Percentiles rank a stretch among this genome's conserved stretches.
Conservation (phyloP, 192 early-diverging fungal genomes). For the Endogone sp. region DNA sequence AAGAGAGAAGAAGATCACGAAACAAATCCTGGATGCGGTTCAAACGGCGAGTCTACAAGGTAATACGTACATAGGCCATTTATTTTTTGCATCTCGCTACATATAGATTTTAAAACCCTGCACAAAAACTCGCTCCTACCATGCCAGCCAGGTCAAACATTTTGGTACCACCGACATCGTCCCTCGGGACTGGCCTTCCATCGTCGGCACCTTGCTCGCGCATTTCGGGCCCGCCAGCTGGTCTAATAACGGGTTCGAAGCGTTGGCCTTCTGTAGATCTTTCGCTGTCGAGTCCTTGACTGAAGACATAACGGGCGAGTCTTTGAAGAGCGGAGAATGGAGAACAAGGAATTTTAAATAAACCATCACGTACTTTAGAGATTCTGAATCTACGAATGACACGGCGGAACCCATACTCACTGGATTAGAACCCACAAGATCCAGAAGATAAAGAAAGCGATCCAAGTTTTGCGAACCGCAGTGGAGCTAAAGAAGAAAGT, state of each 20-base stretch:
- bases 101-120: neutral
- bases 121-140: neutral
- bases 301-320: neutral
- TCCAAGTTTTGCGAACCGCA: slow-evolving; percentile 1
- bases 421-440: slow-evolving; percentile 2
- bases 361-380: too few relatives aligned
- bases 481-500: neutral
- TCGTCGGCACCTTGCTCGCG: neutral
- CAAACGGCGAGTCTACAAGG: neutral
- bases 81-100: too few relatives aligned
- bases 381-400: too few relatives aligned
- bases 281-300: too few relatives aligned
- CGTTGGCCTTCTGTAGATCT: too few relatives aligned
- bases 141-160: neutral
- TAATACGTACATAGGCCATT: too few relatives aligned
- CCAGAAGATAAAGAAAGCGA: slow-evolving; percentile 11
- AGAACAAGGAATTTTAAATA: too few relatives aligned
- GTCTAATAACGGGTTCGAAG: neutral
- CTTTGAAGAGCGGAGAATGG: neutral
- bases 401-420: neutral
- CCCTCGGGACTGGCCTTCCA: neutral
- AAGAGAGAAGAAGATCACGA: slow-evolving; percentile 7
- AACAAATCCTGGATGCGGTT: neutral
- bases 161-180: neutral
- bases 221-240: neutral